These are phyloP conservation scores for Purpureocillium lavendulum DNA, from an alignment of 2,329 filamentous ascomycete genomes.

Conservation along the genomic window DNA sequence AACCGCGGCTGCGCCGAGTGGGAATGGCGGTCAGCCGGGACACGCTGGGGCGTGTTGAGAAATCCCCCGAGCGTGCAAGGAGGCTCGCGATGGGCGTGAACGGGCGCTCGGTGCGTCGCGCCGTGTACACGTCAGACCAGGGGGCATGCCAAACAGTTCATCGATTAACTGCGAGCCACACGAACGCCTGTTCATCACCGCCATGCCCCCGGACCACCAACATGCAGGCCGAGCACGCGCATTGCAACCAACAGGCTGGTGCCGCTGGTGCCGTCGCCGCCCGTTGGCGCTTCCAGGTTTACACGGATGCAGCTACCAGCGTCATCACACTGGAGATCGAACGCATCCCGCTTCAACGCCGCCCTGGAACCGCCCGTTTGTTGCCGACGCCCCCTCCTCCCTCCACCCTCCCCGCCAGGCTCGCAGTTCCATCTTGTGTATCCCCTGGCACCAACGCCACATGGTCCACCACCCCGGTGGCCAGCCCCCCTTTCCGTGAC, in stretches of 20 bases:
- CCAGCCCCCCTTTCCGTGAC: not conserved
- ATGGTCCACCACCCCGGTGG: not conserved
- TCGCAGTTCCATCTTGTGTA: not conserved
- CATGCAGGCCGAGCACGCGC: too few relatives aligned
- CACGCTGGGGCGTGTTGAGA: too few relatives aligned
- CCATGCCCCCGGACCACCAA: conserved; percentile 8
- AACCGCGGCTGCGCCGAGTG: too few relatives aligned
- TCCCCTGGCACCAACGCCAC: conserved; percentile 1
- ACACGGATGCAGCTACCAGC: not conserved
- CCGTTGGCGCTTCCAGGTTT: not conserved
- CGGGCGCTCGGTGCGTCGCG: conserved; percentile 2
- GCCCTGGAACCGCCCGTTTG: not conserved
- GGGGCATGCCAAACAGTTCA: conserved; percentile 6
- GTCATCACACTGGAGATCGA: conserved; percentile 1
- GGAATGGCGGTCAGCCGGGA: too few relatives aligned
- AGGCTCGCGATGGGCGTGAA: too few relatives aligned
- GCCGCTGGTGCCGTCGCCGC: not conserved
- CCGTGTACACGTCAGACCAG: conserved; percentile 7
- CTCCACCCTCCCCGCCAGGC: not conserved
- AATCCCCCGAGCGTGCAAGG: too few relatives aligned
- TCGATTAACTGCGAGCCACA: conserved; percentile 8
- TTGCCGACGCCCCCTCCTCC: not conserved
- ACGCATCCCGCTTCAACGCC: not conserved
- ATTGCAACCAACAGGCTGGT: too few relatives aligned
- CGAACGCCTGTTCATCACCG: conserved; percentile 9